Evolutionary conservation across 2,329 filamentous ascomycete genomes (phyloP), one percentile per base, ranked within the genome.

Genomic region (Aureobasidium namibiae): DNA sequence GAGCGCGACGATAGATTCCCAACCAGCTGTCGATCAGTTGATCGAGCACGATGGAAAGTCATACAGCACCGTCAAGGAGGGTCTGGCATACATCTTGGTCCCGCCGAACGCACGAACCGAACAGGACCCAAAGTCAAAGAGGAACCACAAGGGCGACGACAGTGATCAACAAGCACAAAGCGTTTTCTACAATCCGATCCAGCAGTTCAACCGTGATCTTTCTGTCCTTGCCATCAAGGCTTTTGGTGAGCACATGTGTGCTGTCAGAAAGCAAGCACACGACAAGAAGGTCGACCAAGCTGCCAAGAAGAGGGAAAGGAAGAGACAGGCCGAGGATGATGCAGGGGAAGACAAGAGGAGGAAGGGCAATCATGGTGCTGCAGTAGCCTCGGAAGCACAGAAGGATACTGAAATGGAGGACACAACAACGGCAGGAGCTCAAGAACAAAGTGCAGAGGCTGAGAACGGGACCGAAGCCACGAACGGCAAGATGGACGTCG

Each of bases 141-240:
- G 42, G 38, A 70, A 74, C 24, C 75, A 76, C 46, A 70, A 75
- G 61, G 65, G 72, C 29, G 72, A 72, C 60, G 69, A 78, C 60
- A 81, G 83, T 67, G 76, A 81, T 61, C 81, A 85, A 65, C 79
- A 84, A 39, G 82, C 86, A 65, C 88, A 92, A 67, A 78, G 80
- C 34, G 95, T 99, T 59, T 99, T 99, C 70, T 99, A 99, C 80
- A 99, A 99, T 67, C 92, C 94, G 0, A 96, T 99, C 58, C 94
- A 99, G 71, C 94, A 99, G 71, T 99, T 97, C 79, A 99, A 99
- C 74, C 88, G 95, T 48, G 94, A 99, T 70, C 75, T 99, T 64
- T 96, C 90, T 62, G 90, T 96, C 26, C 81, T 99, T 14, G 90
- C 90, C 0, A 96, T 99, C 72, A 90, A 89, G 68, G 88, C 89